Percentiles rank a stretch among this genome's conserved stretches.
Conservation (phyloP, 805 yeast genomes). For the Alloascoidea africana region DNA sequence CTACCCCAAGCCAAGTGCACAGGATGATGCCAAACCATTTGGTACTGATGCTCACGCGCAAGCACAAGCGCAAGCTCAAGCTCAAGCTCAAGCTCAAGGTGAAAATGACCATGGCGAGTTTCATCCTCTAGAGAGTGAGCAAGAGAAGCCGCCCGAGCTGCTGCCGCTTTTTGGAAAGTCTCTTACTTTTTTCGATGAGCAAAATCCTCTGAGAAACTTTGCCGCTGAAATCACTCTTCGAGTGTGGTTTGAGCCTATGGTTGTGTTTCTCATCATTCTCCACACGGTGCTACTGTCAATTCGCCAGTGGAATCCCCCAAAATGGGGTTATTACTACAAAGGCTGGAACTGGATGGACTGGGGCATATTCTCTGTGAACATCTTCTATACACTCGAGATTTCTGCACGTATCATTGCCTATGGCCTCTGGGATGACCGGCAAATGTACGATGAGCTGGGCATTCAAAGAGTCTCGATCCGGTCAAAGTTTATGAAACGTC, state of each 20-base stretch:
- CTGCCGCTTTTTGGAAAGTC: background rate
- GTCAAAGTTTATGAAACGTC: background rate
- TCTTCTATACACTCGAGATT: slow-evolving; percentile 10
- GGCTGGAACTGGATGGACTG: background rate
- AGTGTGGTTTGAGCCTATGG: background rate
- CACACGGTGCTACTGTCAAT: background rate
- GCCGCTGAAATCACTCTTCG: background rate
- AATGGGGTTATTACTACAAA: no score
- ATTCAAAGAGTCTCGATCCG: background rate
- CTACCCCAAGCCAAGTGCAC: no score
- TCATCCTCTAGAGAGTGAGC: background rate
- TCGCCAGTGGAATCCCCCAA: background rate
- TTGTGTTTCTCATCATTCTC: background rate
- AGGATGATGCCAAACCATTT: no score
- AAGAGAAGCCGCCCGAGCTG: background rate
- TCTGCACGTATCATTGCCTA: slow-evolving; percentile 40
- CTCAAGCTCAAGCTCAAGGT: no score
- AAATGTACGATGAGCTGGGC: slow-evolving; percentile 31
- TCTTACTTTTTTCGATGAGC: background rate
- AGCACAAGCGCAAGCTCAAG: no score
- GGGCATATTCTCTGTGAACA: background rate
- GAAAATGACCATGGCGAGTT: no score
- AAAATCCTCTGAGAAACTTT: background rate
- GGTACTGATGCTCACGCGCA: no score
- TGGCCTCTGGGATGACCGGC: slow-evolving; percentile 53